These are phyloP conservation scores for Porcisia hertigi DNA, from an alignment of 208 protist species.

Conservation along the genomic window DNA sequence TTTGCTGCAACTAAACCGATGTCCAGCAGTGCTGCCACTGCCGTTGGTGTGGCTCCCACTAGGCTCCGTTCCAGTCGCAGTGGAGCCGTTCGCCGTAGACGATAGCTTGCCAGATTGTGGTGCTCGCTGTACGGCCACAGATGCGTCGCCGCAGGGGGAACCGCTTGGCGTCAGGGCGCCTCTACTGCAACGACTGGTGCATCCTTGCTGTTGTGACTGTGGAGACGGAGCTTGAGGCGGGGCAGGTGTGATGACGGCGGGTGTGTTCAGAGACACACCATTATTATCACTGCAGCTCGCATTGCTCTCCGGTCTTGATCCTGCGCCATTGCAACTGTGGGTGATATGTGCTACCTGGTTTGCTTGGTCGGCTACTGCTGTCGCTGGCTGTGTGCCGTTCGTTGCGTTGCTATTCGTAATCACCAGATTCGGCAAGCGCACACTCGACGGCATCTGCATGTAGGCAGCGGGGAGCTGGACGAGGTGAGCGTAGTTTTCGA, in stretches of 20 bases:
- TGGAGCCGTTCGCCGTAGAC: background rate
- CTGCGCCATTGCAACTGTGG: background rate
- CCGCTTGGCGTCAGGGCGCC: background rate
- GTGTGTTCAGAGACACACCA: background rate
- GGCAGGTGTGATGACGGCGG: background rate
- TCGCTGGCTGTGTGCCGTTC: background rate
- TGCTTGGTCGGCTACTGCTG: background rate
- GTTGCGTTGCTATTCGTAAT: slow-evolving; percentile 10
- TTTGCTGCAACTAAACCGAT: background rate
- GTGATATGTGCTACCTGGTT: background rate
- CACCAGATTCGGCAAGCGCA: slow-evolving; percentile 16
- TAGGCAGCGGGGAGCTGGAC: slow-evolving; percentile 38
- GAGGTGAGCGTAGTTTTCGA: slow-evolving; percentile 61
- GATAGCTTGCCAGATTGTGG: background rate
- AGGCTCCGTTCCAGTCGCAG: background rate
- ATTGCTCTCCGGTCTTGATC: background rate
- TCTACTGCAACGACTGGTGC: background rate
- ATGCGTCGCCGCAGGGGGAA: background rate
- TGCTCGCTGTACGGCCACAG: background rate
- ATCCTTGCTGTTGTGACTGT: slow-evolving; percentile 1
- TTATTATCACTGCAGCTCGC: background rate
- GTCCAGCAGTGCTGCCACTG: background rate
- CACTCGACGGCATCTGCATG: slow-evolving; percentile 24
- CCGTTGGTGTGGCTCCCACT: background rate
- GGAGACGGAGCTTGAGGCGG: slow-evolving; percentile 1